Evolutionary conservation across 2,329 filamentous ascomycete genomes (phyloP), one percentile per base, ranked within the genome.

Genomic region (Acarospora socialis): DNA sequence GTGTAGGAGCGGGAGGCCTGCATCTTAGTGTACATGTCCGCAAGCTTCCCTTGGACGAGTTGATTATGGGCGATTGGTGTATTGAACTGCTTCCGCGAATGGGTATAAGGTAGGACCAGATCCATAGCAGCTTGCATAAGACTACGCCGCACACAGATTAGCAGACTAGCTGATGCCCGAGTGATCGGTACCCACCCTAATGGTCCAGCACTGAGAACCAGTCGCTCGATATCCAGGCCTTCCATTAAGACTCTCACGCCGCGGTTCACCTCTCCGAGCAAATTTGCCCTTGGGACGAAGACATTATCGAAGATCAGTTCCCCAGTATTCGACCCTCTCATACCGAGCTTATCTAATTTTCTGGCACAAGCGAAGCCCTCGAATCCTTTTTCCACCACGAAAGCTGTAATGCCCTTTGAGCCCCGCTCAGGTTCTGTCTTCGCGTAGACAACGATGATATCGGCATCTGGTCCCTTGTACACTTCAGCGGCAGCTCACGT

Each of bases 261-360:
- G 32, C 70, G 73, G 60, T 93, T 80, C 36, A 92, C 50, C 22
- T 70, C 56, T 18, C 90, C 90, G 1, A 98, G 69, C 1, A 94
- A 58, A 53, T 92, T 82, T 47, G 79, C 77, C 6, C 64, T 60
- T 3, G 90, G 84, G 5, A 95, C 83, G 50, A 94, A 93, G 36
- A 94, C 83, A 43, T 77, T 67, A 40, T 93, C 84, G 45, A 95
- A 92, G 34, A 87, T 70, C 15, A 95, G 70, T 57, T 95, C 90
- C 47, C 90, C 90, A 0, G 90, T 95, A 59, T 94, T 94, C 45
- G 81, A 90, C 37, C 90, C 90, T 35, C 90, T 73, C 90, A 98
- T 98, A 44, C 90, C 90, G 56, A 98, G 78, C 62, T 98, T 95
- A 65, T 95, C 87, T 12, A 95, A 73, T 59, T 95, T 95, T 40